These are phyloP conservation scores for Lentinus brumalis DNA, from an alignment of 768 basidiomycete genomes.

Conservation along the genomic window DNA sequence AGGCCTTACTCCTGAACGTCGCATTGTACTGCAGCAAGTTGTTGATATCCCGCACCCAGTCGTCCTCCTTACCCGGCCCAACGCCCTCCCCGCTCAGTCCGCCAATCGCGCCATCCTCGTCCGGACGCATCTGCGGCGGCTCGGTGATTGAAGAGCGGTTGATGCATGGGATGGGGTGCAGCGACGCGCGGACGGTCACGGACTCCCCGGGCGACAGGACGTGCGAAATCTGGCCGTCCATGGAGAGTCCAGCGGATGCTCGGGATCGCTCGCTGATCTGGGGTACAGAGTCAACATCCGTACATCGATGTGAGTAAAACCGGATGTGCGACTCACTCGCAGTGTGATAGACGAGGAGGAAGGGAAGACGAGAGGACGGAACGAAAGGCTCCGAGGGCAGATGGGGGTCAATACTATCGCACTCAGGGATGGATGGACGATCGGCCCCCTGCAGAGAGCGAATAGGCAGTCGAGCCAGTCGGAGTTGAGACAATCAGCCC, in stretches of 20 bases:
- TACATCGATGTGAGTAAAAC: background rate
- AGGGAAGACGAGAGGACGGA: constrained; percentile 90
- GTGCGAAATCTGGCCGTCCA: constrained; percentile 90
- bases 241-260: constrained; percentile 85
- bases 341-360: constrained; percentile 75
- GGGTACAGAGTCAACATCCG: constrained; percentile 1
- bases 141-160: constrained; percentile 80
- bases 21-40: constrained; percentile 93
- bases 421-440: constrained; percentile 90
- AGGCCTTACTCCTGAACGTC: constrained; percentile 89
- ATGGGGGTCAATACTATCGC: constrained; percentile 95
- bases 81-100: constrained; percentile 51
- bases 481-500: constrained; percentile 94
- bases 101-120: background rate
- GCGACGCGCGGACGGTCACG: constrained; percentile 82
- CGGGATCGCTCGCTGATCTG: constrained; percentile 87
- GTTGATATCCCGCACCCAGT: constrained; percentile 98
- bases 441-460: constrained; percentile 95
- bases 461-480: constrained; percentile 96
- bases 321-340: constrained; percentile 47
- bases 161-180: constrained; percentile 91
- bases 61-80: constrained; percentile 81
- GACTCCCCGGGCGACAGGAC: constrained; percentile 83
- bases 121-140: constrained; percentile 22
- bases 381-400: constrained; percentile 89